Evolutionary conservation across 331 rosid species (phyloP), one percentile per base, ranked within the genome.

Genomic region (Spiraea crenata): DNA sequence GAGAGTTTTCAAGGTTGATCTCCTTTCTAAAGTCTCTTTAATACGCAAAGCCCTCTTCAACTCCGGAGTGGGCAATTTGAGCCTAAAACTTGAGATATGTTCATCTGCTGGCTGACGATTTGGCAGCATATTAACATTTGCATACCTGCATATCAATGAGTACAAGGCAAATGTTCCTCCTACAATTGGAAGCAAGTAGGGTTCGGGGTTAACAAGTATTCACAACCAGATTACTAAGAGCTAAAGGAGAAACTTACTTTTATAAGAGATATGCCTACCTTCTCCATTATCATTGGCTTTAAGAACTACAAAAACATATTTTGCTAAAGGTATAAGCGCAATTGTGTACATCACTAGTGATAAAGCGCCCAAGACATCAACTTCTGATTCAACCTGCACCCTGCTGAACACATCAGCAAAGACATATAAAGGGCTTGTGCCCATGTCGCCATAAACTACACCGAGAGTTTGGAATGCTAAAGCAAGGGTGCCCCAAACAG

Each of bases 151-250:
- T 82, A 93, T 91, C 78, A 93, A 87, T 1, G 99, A 93, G 82
- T 91, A 93, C 80, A 93, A 85, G 0, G 99, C 99, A 83, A 93
- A 89, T 5, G 99, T 93, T 78, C 99, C 99, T 80, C 99, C 99
- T 93, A 80, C 82, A 82, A 68, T 80, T 69, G 74, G 65, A 75
- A 77, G 57, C 68, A 76, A 60, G 40, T 64, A 77, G 40, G 38
- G 45, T 61, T 47, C 17, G 6, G 12, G 64, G 51, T 72, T 52
- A 64, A 59, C 52, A 62, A 57, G 25, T 67, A 55, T 16, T 38
- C 15, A 58, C 57, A 47, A 45, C 70, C 37, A 61, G 45, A 71
- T 34, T 71, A 56, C 57, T 34, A 65, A 20, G 57, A 76, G 67
- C 34, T 48, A 78, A 74, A 48, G 49, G 40, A 51, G 59, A 11